Percentiles rank a stretch among this genome's conserved stretches.
Conservation (phyloP, 1,139 yeast species). For the Yamadazyma blattariae region DNA sequence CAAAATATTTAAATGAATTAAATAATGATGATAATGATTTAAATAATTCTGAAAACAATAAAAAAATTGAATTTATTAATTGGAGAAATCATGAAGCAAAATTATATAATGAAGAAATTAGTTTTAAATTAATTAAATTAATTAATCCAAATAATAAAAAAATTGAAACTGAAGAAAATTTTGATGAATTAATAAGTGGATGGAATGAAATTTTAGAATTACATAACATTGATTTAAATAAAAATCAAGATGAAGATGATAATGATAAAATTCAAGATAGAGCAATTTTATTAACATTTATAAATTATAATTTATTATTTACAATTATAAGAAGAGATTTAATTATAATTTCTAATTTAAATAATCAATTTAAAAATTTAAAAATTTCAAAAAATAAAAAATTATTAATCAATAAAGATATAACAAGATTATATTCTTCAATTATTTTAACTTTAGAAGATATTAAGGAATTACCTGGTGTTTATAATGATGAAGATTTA, state of each 20-base stretch:
- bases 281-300: constrained; percentile 71
- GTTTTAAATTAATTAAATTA: constrained; percentile 51
- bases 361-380: constrained; percentile 6
- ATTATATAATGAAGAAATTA: constrained; percentile 70
- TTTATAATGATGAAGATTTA: constrained; percentile 76
- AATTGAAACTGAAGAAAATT: constrained; percentile 23
- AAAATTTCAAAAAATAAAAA: constrained; percentile 16
- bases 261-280: constrained; percentile 63
- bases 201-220: constrained; percentile 41
- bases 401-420: constrained; percentile 41
- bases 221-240: constrained; percentile 50
- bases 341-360: constrained; percentile 39
- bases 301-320: constrained; percentile 65
- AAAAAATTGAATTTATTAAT: constrained; percentile 36
- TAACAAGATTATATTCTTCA: constrained; percentile 47
- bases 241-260: constrained; percentile 43
- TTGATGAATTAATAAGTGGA: constrained; percentile 30
- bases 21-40: constrained; percentile 10
- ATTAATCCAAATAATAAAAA: constrained; percentile 22
- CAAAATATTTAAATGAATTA: constrained; percentile 38
- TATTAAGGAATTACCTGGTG: constrained; percentile 83
- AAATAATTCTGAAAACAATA: constrained; percentile 15
- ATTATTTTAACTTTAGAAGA: constrained; percentile 50
- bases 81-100: constrained; percentile 80
- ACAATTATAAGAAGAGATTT: constrained; percentile 73